Percentiles rank a stretch among this genome's conserved stretches.
Evolutionary conservation across 2,329 filamentous ascomycete species (phyloP).

Genomic region (Chalaropsis ovoidea): DNA sequence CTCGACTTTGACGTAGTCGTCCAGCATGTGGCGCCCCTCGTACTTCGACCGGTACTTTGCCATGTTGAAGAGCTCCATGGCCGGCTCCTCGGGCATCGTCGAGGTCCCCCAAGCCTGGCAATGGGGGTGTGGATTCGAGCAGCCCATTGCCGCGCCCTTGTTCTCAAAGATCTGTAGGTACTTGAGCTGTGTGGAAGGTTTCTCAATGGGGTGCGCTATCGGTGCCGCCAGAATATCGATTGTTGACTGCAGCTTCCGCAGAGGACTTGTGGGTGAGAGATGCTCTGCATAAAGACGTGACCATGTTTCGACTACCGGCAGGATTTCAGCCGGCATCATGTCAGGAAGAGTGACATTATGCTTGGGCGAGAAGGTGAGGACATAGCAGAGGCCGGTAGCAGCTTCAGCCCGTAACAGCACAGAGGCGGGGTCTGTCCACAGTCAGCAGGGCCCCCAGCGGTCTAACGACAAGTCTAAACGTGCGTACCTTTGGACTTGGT

Average conservation of each 20-base stretch:
- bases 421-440: slow-evolving; percentile 53
- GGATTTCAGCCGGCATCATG: slow-evolving; percentile 63
- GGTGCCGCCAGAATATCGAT: slow-evolving; percentile 36
- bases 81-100: slow-evolving; percentile 78
- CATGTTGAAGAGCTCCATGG: slow-evolving; percentile 67
- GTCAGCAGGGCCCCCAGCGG: background rate
- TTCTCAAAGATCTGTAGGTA: slow-evolving; percentile 99
- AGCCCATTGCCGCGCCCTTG: slow-evolving; percentile 95
- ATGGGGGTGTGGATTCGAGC: slow-evolving; percentile 95
- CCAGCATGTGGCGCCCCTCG: slow-evolving; percentile 63
- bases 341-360: slow-evolving; percentile 92
- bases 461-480: background rate
- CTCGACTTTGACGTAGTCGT: slow-evolving; percentile 80
- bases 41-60: slow-evolving; percentile 66
- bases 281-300: slow-evolving; percentile 79
- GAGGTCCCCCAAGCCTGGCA: slow-evolving; percentile 95
- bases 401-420: slow-evolving; percentile 71
- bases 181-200: slow-evolving; percentile 33
- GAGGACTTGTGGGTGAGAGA: slow-evolving; percentile 59
- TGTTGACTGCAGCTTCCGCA: slow-evolving; percentile 37
- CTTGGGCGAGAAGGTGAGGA: slow-evolving; percentile 82
- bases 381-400: slow-evolving; percentile 92
- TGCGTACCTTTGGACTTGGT: slow-evolving; percentile 33
- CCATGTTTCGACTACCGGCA: slow-evolving; percentile 82
- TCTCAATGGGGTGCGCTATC: slow-evolving; percentile 35